These are phyloP conservation scores for Geosmithia putterillii DNA, from an alignment of 2,329 filamentous ascomycete genomes.

Conservation along the genomic window DNA sequence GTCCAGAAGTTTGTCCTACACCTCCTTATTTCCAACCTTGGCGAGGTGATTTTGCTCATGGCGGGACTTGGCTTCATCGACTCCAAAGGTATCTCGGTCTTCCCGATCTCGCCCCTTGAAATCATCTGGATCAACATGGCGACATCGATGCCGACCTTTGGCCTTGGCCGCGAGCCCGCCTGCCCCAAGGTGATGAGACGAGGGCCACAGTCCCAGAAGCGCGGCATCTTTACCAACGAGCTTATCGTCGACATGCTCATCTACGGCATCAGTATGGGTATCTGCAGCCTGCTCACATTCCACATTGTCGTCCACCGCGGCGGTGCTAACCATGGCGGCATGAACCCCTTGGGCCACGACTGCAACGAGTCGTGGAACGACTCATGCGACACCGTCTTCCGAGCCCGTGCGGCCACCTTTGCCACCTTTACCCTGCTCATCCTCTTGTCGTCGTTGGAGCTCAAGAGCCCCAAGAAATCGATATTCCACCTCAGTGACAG, in stretches of 20 bases:
- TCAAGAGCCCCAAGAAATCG: slow-evolving; percentile 59
- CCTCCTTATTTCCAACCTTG: slow-evolving; percentile 69
- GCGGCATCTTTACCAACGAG: slow-evolving; percentile 67
- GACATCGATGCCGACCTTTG: slow-evolving; percentile 80
- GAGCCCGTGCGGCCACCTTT: slow-evolving; percentile 61
- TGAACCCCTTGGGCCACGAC: slow-evolving; percentile 33
- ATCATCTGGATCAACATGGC: slow-evolving; percentile 95
- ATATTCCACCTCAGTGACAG: slow-evolving; percentile 54
- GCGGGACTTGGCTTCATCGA: slow-evolving; percentile 78
- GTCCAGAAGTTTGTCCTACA: slow-evolving; percentile 74
- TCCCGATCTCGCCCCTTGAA: slow-evolving; percentile 73
- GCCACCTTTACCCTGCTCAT: slow-evolving; percentile 63
- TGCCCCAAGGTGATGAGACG: slow-evolving; percentile 67
- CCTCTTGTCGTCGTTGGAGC: slow-evolving; percentile 66
- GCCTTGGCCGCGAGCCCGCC: slow-evolving; percentile 68
- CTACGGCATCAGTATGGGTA: slow-evolving; percentile 68
- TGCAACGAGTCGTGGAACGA: slow-evolving; percentile 51
- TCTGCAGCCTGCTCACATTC: slow-evolving; percentile 52
- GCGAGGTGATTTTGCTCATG: slow-evolving; percentile 69
- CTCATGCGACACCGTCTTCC: slow-evolving; percentile 49
- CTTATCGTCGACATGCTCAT: slow-evolving; percentile 69
- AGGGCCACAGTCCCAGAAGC: slow-evolving; percentile 57
- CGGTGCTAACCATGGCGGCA: slow-evolving; percentile 34
- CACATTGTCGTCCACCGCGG: slow-evolving; percentile 51
- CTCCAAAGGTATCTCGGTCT: slow-evolving; percentile 57